Percentiles rank a stretch among this genome's conserved stretches.
phyloP scores from a whole-genome alignment of 345 rosid species.

The Salix dunnii region DNA sequence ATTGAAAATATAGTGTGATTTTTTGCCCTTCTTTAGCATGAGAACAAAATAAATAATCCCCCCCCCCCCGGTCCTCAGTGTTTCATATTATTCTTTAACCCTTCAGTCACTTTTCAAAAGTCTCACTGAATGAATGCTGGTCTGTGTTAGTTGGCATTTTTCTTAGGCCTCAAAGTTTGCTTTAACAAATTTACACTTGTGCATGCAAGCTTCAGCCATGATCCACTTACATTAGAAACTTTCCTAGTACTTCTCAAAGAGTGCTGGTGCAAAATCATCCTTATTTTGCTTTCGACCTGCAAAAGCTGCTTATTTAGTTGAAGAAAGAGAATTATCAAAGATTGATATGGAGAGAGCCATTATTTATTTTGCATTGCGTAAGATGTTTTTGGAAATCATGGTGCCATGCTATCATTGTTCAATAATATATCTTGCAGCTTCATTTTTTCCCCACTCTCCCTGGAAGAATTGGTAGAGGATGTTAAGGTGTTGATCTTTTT shows the following conservation, averaged over 20 bases:
- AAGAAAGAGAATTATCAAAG: neutral
- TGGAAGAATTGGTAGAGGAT: neutral
- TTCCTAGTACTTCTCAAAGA: neutral
- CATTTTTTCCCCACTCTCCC: neutral
- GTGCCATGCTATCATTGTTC: neutral
- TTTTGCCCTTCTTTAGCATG: neutral
- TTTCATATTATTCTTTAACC: neutral
- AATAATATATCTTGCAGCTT: neutral
- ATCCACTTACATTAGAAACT: neutral
- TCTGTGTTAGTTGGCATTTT: neutral
- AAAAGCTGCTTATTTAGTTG: neutral
- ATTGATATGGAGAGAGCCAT: neutral
- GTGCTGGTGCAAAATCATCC: too few relatives aligned
- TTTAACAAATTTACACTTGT: neutral
- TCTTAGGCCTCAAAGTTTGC: neutral
- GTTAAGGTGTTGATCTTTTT: constrained; percentile 11
- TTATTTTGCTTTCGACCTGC: too few relatives aligned
- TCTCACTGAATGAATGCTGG: neutral
- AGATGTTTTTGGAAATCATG: neutral
- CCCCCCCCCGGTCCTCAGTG: neutral
- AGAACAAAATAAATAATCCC: neutral
- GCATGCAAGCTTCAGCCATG: neutral
- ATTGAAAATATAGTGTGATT: neutral
- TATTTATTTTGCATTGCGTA: too few relatives aligned
- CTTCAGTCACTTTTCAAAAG: neutral